phyloP scores from a whole-genome alignment of 306 rosid genomes.

The Corylus americana region DNA sequence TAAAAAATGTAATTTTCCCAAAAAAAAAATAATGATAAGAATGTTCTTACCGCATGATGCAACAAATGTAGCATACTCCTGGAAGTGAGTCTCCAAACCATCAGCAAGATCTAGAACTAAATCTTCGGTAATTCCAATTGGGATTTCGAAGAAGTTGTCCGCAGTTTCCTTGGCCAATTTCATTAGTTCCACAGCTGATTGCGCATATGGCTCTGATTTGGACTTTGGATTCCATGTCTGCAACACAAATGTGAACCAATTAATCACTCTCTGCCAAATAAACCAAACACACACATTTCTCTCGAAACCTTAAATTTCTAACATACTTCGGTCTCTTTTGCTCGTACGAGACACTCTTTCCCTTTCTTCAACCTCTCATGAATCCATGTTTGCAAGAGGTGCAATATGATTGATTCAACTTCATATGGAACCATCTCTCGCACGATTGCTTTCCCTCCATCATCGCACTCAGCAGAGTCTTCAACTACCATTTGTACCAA shows the following conservation, averaged over 20 bases:
- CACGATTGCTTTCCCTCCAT: conserved; percentile 62
- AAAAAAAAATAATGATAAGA: background rate
- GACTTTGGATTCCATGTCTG: conserved; percentile 99
- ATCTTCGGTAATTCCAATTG: conserved; percentile 74
- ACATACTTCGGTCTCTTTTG: conserved; percentile 84
- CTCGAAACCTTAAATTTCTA: background rate
- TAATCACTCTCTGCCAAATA: background rate
- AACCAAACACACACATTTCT: background rate
- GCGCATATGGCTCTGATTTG: conserved; percentile 77
- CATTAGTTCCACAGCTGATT: conserved; percentile 69
- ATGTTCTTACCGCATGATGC: conserved; percentile 72
- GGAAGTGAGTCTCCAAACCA: conserved; percentile 64
- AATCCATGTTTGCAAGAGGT: conserved; percentile 73
- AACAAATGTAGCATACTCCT: conserved; percentile 66
- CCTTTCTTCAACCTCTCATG: conserved; percentile 51
- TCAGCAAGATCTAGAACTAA: conserved; percentile 73
- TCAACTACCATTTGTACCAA: conserved; percentile 87
- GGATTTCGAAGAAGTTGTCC: conserved; percentile 73
- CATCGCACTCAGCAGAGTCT: conserved; percentile 67
- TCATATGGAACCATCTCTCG: conserved; percentile 89
- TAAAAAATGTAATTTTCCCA: too few relatives aligned
- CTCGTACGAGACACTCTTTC: conserved; percentile 52
- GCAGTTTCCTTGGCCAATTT: conserved; percentile 50
- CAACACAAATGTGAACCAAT: conserved; percentile 13
- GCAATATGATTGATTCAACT: conserved; percentile 69